These are phyloP conservation scores for Camellia granthamiana DNA, from an alignment of 148 eudicot species.

Conservation along the genomic window DNA sequence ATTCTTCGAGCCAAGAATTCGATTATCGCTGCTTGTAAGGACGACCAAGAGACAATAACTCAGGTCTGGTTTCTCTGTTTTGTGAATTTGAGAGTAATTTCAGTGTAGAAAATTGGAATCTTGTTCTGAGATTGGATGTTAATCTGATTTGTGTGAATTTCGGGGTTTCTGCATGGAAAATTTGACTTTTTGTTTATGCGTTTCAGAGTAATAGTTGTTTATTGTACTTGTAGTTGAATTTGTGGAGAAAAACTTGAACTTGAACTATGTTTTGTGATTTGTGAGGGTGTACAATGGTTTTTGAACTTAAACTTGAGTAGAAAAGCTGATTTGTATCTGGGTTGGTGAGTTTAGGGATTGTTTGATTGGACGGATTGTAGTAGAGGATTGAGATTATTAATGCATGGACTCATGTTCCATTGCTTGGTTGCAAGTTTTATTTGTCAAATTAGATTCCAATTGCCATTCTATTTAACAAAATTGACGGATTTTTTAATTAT, in stretches of 20 bases:
- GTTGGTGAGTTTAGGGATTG: background rate
- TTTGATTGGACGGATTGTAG: too few relatives aligned
- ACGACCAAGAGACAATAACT: constrained; percentile 61
- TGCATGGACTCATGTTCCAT: too few relatives aligned
- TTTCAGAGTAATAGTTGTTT: background rate
- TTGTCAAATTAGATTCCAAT: too few relatives aligned
- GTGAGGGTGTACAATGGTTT: background rate
- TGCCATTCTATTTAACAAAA: too few relatives aligned
- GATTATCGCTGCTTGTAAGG: constrained; percentile 56
- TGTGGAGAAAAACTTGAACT: background rate
- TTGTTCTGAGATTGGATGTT: background rate
- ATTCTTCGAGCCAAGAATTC: constrained; percentile 79
- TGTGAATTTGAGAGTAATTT: background rate
- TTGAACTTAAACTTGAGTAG: background rate
- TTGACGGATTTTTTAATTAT: too few relatives aligned
- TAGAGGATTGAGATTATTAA: too few relatives aligned
- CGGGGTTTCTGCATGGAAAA: background rate
- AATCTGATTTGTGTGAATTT: background rate
- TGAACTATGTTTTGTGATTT: background rate
- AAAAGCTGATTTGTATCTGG: background rate
- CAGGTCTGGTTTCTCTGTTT: constrained; percentile 39
- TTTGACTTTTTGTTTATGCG: background rate
- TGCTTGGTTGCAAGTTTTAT: too few relatives aligned
- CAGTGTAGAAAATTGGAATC: background rate
- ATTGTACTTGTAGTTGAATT: background rate